A percentile compares a stretch with the other conserved stretches of the same genome.
Evolutionary conservation across 768 basidiomycete species (phyloP).

Genomic region (Kwoniella dejecticola): DNA sequence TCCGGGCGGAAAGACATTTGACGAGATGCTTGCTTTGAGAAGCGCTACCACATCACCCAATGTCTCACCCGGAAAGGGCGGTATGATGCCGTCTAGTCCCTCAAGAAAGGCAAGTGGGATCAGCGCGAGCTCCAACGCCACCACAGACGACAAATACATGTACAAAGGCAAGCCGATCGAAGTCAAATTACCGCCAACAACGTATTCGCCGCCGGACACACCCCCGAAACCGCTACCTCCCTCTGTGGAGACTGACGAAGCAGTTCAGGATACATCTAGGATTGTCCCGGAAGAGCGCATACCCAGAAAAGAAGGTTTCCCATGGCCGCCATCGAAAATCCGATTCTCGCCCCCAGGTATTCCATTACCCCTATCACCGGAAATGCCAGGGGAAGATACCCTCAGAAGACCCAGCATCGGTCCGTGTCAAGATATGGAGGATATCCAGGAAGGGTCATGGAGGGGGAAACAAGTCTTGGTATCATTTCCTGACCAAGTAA

Average conservation of each 20-base stretch:
- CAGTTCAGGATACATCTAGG: not conserved
- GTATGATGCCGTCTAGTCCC: not conserved
- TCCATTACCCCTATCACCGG: slow-evolving; percentile 17
- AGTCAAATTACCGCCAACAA: slow-evolving; percentile 18
- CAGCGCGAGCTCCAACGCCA: not conserved
- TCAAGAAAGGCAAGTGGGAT: not conserved
- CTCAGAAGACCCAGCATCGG: not conserved
- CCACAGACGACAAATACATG: not conserved
- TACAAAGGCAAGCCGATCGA: slow-evolving; percentile 16
- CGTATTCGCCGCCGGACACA: slow-evolving; percentile 16
- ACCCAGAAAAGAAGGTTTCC: slow-evolving; percentile 18
- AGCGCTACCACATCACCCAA: not conserved
- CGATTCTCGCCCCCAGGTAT: not conserved
- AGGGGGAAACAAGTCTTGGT: slow-evolving; percentile 20
- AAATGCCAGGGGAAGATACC: not conserved
- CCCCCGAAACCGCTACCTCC: not conserved
- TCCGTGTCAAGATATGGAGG: not conserved
- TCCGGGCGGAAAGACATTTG: slow-evolving; percentile 38
- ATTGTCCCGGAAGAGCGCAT: not conserved
- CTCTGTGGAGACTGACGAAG: not conserved
- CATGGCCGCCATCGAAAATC: slow-evolving; percentile 3
- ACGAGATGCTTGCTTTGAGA: slow-evolving; percentile 25
- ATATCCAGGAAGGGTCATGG: slow-evolving; percentile 8
- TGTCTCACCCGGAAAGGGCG: not conserved
- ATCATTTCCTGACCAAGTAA: slow-evolving; percentile 16